Base-by-base conservation (phyloP, 1,139 yeast species). In the Pichiaceae sp. region DNA sequence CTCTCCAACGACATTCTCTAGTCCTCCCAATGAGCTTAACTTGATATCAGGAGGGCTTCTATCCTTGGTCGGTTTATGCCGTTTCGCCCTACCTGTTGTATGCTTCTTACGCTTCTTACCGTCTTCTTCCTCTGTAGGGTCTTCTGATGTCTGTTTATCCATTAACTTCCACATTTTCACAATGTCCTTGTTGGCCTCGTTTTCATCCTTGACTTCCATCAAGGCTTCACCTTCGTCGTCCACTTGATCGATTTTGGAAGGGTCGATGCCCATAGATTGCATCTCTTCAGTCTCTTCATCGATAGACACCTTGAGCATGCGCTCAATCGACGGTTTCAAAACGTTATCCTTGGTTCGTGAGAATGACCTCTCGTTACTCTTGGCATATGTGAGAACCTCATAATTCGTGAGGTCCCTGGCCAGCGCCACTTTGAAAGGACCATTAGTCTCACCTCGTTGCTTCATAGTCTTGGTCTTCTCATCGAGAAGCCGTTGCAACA, bases 21-120 rank as follows among this genome's bases (percentile, higher is more conserved):
- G 75, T 1, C 99, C 98, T 29, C 99, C 99, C 17, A 91, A 63
- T 31, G 86, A 76, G 4, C 84, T 68, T 23, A 91, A 63, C 5
- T 78, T 72, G 18, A 65, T 49, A 0, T 75, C 59, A n/a, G 95
- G 94, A 4, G 93, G 86, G 0, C 79, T 62, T 55, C 86, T 71
- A 46, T 80, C 85, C 48, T 65, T 63, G 48, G 61, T 62, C 39
- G 59, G 51, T 50, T 63, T 62, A 29, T 64, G 65, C 44, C 72
- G 64, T 42, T 68, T 67, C 1, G 60, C 42, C 5, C 59, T 42
- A 26, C 44, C 42, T 25, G 55, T 48, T 7, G 53, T 41, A 3
- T 50, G 48, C 41, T 64, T 60, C 45, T 62, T 52, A 51, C 64
- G 55, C 47, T 62, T 54, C 32, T 58, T 38, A 50, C 56, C 40